Percentiles rank a stretch among this genome's conserved stretches.
phyloP scores from a whole-genome alignment of 495 filamentous ascomycete species.

The Podospora pseudopauciseta region DNA sequence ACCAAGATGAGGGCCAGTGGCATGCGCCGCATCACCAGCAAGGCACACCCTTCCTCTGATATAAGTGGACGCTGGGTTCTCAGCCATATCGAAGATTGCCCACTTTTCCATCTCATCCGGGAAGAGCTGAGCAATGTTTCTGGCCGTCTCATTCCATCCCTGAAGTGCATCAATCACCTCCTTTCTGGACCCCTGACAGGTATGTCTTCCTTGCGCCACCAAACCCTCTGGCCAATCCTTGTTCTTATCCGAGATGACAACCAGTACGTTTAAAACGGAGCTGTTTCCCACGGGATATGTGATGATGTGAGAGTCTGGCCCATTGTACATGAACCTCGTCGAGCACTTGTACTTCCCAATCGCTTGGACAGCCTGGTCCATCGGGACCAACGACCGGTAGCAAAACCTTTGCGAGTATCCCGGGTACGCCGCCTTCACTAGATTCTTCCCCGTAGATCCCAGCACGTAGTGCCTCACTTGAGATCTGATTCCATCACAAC shows the following conservation, averaged over 20 bases:
- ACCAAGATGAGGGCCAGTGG: constrained; percentile 47
- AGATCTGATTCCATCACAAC: constrained; percentile 46
- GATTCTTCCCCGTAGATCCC: neutral
- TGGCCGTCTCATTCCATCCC: constrained; percentile 38
- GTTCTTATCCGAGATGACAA: constrained; percentile 35
- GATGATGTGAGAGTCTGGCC: constrained; percentile 36
- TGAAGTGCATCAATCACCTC: constrained; percentile 35
- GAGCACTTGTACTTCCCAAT: constrained; percentile 27
- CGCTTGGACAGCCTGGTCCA: constrained; percentile 30
- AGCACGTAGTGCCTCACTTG: constrained; percentile 37
- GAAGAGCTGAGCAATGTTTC: constrained; percentile 41
- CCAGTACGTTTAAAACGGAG: constrained; percentile 39
- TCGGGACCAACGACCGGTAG: constrained; percentile 41
- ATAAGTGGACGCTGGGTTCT: constrained; percentile 43
- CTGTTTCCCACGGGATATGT: constrained; percentile 41
- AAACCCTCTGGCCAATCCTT: constrained; percentile 32
- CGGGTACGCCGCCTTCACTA: constrained; percentile 29
- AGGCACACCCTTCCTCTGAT: constrained; percentile 39
- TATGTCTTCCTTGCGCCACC: constrained; percentile 24
- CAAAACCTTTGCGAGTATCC: constrained; percentile 43
- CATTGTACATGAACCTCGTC: constrained; percentile 44
- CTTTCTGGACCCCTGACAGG: constrained; percentile 25
- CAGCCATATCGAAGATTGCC: constrained; percentile 53
- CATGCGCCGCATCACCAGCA: constrained; percentile 47
- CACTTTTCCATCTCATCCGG: constrained; percentile 49